phyloP scores from a whole-genome alignment of 768 basidiomycete species.

The Sarcodon sp. region DNA sequence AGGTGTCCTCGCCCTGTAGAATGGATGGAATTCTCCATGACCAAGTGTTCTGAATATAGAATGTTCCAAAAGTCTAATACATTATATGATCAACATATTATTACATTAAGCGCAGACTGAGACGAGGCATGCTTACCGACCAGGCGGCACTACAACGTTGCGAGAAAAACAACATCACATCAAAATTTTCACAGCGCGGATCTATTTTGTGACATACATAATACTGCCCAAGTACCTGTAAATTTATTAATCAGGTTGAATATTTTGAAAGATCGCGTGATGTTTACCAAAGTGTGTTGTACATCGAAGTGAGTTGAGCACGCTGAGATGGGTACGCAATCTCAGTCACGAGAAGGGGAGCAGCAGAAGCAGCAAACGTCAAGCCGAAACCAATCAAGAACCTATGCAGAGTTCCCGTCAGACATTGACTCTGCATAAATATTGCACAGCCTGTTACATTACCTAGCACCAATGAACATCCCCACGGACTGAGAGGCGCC shows the following conservation, averaged over 20 bases:
- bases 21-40: conserved; percentile 31
- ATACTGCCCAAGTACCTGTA: conserved; percentile 21
- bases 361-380: conserved; percentile 26
- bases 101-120: not conserved
- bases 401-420: conserved; percentile 6
- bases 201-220: conserved; percentile 12
- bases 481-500: conserved; percentile 18
- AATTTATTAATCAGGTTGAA: conserved; percentile 4
- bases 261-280: conserved; percentile 1
- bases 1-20: conserved; percentile 12
- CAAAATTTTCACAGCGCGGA: not conserved
- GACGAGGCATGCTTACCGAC: conserved; percentile 7
- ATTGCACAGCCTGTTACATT: not conserved
- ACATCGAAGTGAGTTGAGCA: conserved; percentile 28
- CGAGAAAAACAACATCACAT: not conserved
- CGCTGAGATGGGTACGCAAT: conserved; percentile 37
- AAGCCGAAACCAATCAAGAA: conserved; percentile 30
- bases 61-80: conserved; percentile 28
- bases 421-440: not conserved
- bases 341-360: conserved; percentile 38
- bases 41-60: conserved; percentile 23
- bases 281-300: conserved; percentile 29
- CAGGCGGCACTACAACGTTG: conserved; percentile 11
- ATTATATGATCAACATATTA: not conserved
- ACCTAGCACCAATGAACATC: conserved; percentile 32